These are phyloP conservation scores for Ophiorrhiza pumila DNA, from an alignment of 257 asterid species.

Conservation along the genomic window DNA sequence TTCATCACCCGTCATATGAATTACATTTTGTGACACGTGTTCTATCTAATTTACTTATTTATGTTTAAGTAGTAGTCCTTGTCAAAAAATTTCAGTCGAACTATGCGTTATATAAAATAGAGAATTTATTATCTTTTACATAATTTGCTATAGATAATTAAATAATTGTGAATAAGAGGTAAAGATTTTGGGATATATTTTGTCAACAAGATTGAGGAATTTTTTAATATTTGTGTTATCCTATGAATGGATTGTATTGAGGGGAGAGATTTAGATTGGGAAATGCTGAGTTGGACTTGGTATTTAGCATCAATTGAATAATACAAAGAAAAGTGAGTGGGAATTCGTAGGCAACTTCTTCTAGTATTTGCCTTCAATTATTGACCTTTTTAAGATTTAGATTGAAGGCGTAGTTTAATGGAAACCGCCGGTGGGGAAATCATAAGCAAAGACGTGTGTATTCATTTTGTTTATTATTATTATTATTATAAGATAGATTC, in stretches of 20 bases:
- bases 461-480: neutral
- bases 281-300: constrained; percentile 11
- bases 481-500: neutral
- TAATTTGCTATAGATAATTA: neutral
- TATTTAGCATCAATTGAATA: neutral
- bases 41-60: too few species aligned
- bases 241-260: neutral
- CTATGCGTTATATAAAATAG: too few species aligned
- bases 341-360: neutral
- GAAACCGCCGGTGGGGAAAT: too few species aligned
- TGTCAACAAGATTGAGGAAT: neutral
- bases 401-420: neutral
- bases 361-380: neutral
- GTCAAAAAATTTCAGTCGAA: too few species aligned
- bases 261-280: constrained; percentile 6
- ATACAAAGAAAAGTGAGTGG: neutral
- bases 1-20: too few species aligned
- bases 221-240: neutral
- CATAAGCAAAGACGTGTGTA: neutral
- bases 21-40: too few species aligned
- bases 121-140: too few species aligned
- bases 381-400: constrained; percentile 1
- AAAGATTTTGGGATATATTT: constrained; percentile 4
- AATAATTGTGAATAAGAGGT: constrained; percentile 6
- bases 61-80: too few species aligned